phyloP scores from a whole-genome alignment of 768 basidiomycete species.

The Termitomyces sp. region DNA sequence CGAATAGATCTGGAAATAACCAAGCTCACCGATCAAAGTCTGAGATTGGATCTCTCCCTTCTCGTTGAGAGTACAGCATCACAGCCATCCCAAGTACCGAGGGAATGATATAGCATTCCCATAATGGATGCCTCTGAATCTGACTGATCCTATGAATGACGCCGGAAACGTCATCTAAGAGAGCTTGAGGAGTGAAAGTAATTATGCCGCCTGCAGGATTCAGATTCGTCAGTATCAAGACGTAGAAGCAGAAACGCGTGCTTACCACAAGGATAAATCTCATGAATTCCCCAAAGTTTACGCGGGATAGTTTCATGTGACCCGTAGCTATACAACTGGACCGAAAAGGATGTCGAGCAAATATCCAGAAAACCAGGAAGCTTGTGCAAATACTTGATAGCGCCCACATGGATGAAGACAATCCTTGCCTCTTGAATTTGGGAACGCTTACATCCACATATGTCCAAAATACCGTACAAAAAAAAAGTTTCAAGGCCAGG shows the following conservation, averaged over 20 bases:
- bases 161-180: conserved; percentile 46
- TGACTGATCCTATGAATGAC: conserved; percentile 43
- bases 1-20: background rate
- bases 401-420: conserved; percentile 63
- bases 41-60: conserved; percentile 32
- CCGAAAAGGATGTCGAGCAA: conserved; percentile 33
- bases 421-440: conserved; percentile 33
- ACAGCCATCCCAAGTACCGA: conserved; percentile 53
- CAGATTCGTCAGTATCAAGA: background rate
- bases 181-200: conserved; percentile 63
- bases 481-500: conserved; percentile 35
- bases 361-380: conserved; percentile 45
- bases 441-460: conserved; percentile 33
- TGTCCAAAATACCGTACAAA: conserved; percentile 38
- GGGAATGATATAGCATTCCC: conserved; percentile 64
- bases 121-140: conserved; percentile 54
- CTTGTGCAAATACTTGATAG: conserved; percentile 41
- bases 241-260: background rate
- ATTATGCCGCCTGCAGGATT: conserved; percentile 55
- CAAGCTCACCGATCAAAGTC: conserved; percentile 33
- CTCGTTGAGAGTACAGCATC: conserved; percentile 24
- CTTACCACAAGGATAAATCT: conserved; percentile 59
- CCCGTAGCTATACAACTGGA: conserved; percentile 66
- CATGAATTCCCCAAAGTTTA: conserved; percentile 51
- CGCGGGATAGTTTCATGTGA: conserved; percentile 46